Base-by-base conservation (phyloP, 225 moss, liverwort and hornwort genomes). In the Antitrichia curtipendula region DNA sequence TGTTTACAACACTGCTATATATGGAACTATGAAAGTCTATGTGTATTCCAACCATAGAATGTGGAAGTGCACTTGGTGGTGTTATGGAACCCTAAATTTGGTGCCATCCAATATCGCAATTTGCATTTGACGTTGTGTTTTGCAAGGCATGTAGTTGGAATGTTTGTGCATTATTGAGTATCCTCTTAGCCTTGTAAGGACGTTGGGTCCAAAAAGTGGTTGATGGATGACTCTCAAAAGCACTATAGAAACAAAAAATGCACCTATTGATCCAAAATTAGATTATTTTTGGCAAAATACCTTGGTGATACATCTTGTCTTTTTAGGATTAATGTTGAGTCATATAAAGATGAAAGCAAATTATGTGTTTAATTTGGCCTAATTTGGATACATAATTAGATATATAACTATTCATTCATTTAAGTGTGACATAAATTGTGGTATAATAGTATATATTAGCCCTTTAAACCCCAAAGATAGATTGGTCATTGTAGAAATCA, bases 141-240 rank as follows among this genome's bases (percentile, higher is more conserved):
- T 77, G 10, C 16, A 52, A 77, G 38, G 54, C 25, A 77, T 77
- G 10, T 21, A 21, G 8, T 34, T 34, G 50, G 52, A 75, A 34
- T 22, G 12, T 52, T 34, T 34, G 34, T 75, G 34, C 75, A 52
- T 52, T 52, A 75, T 21, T 34, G 20, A 32, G 13, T 75, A 31
- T 19, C 18, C 28, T 69, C 24, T 71, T 9, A 28, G 16, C 27
- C 14, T 5, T 38, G 7, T 23, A 40, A 36, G 36, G 40, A 68
- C 1, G 4, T 22, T 5, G 5, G 34, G 23, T 5, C 1, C 2
- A 0, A 34, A 75, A 47, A 73, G 73, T 52, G 31, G 9, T 2
- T 31, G 7, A 47, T 73, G 23, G 34, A 22, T 13, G 34, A 75
- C 0, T 43, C 43, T 43, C 2, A 0, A 16, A 0, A 20, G 41